These are phyloP conservation scores for Cinnamomum chago DNA, from an alignment of 164 flowering plant genomes.

Conservation along the genomic window DNA sequence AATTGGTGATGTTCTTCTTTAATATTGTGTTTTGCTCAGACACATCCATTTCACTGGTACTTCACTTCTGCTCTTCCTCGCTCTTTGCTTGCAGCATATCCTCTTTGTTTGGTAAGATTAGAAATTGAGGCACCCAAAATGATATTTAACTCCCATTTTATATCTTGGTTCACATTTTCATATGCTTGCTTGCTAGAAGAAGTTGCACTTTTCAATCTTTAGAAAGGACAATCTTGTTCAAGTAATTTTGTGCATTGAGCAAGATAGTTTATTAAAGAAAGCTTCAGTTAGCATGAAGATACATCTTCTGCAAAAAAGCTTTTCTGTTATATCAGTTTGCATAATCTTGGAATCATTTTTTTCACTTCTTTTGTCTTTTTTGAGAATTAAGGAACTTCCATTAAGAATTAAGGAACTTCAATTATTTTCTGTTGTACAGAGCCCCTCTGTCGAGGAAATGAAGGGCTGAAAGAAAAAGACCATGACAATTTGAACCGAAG, in stretches of 20 bases:
- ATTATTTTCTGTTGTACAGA: too few relatives aligned
- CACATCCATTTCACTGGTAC: constrained; percentile 90
- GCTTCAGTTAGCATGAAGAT: neutral
- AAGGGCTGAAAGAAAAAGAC: too few relatives aligned
- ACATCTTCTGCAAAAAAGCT: neutral
- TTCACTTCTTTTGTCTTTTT: too few relatives aligned
- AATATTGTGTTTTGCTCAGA: constrained; percentile 34
- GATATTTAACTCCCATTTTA: neutral
- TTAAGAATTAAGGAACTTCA: too few relatives aligned
- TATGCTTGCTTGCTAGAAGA: neutral
- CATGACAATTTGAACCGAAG: too few relatives aligned
- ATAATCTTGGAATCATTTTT: too few relatives aligned
- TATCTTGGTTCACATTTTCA: neutral
- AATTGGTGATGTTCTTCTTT: constrained; percentile 22
- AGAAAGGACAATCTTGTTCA: neutral
- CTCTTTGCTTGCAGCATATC: constrained; percentile 88
- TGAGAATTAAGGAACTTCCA: too few relatives aligned
- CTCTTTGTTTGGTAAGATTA: constrained; percentile 74
- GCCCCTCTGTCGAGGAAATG: too few relatives aligned
- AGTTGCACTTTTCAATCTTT: neutral
- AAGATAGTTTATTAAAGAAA: neutral
- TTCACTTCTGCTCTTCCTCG: constrained; percentile 98
- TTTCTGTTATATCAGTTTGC: neutral
- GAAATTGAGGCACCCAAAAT: constrained; percentile 1
- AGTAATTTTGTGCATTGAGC: neutral